Base-by-base conservation (phyloP, 306 rosid species). In the Vigna radiata region DNA sequence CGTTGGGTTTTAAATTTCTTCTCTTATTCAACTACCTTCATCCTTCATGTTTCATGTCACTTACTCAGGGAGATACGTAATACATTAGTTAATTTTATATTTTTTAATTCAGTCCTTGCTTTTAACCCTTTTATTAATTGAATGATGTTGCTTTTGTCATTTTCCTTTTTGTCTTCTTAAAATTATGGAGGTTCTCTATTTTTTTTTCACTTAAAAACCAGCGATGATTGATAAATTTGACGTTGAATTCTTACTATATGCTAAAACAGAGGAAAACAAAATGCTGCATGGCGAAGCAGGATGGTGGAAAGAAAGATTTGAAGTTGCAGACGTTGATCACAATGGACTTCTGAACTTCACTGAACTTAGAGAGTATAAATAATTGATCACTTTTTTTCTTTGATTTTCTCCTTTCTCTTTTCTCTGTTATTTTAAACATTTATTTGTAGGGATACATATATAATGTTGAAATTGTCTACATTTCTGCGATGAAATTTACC, bases 241-340 rank as follows among this genome's bases (percentile, higher is more conserved):
- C 31, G 4, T 27, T 31, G 4, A 62, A 16, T 33, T 8, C 27
- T 8, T n/a, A 48, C 2, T 25, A 16, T 58, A 12, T 23, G 41
- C 2, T 54, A 18, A 54, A 83, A 79, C 85, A 91, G 98, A 77
- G 74, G 84, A 64, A 37, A 86, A 82, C 18, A 86, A 70, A 25
- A 84, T 64, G 90, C 81, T 39, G 31, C 84, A 93, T 76, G 96
- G 91, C 41, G 94, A 85, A 81, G 91, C 96, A 78, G 97, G 94
- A 65, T 93, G 98, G 97, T 91, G 94, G 96, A 86, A 69, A 75
- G 84, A 82, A 77, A 88, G 61, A 77, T 90, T 93, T 84, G 70
- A 77, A 4, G 76, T 73, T 56, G 94, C 97, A 0, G 98, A 93
- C 31, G 25, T 14, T 52, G 91, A 93, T 83, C 75, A 48, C 18